Percentiles rank a stretch among this genome's conserved stretches.
Evolutionary conservation across 139 green algal genomes (phyloP).

Genomic region (Diplosphaera chodatii): DNA sequence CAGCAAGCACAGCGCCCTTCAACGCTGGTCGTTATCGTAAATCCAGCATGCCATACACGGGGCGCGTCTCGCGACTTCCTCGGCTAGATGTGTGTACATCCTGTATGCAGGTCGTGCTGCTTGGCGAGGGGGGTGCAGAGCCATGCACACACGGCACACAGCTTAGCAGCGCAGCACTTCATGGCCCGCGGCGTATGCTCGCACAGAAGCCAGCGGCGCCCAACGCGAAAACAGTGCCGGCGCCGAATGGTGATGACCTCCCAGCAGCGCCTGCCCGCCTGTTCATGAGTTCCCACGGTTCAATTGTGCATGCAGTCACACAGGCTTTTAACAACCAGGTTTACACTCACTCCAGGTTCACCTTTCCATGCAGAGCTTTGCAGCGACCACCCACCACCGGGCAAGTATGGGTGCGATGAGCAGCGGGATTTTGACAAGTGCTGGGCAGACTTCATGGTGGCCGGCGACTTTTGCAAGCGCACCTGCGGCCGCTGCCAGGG

Average conservation of each 20-base stretch:
- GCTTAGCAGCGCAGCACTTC: neutral
- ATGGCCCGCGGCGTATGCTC: neutral
- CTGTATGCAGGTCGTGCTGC: too few species aligned
- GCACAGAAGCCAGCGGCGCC: neutral
- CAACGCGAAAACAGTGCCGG: neutral
- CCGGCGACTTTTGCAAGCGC: constrained; percentile 1
- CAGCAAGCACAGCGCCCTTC: too few species aligned
- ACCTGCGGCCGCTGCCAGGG: neutral
- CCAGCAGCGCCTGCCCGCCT: too few species aligned
- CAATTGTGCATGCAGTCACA: too few species aligned
- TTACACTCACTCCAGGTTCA: too few species aligned
- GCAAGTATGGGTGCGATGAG: neutral
- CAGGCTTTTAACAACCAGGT: too few species aligned
- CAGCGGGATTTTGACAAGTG: neutral
- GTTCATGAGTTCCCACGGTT: too few species aligned
- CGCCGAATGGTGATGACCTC: neutral
- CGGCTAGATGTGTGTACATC: too few species aligned
- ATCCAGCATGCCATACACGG: too few species aligned
- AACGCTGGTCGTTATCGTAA: too few species aligned
- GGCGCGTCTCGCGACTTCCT: too few species aligned
- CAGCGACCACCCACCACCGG: neutral
- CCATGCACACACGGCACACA: too few species aligned
- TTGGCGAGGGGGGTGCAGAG: neutral
- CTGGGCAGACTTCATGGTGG: neutral
- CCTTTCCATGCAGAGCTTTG: neutral